Conservation (phyloP, 2,329 filamentous ascomycete genomes). For the Colletotrichum costaricense region DNA sequence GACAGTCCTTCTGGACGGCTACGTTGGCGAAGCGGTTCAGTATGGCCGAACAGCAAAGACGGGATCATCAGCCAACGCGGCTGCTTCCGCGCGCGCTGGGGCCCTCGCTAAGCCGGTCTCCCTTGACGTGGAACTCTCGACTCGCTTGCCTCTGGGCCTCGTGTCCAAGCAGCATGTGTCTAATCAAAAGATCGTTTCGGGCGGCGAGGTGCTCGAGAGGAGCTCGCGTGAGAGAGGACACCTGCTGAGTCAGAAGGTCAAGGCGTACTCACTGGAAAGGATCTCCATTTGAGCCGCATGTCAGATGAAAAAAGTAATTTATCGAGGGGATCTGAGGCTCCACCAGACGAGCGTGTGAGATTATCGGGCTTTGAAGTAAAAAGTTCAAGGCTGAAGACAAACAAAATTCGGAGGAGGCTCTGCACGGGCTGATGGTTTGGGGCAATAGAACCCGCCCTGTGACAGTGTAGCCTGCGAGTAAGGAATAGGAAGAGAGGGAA, state of each 20-base stretch:
- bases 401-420: slow-evolving; percentile 5
- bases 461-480: background rate
- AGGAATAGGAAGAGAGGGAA: background rate
- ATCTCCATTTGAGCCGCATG: slow-evolving; percentile 68
- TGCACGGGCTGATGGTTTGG: background rate
- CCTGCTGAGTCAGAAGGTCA: slow-evolving; percentile 82
- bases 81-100: slow-evolving; percentile 35
- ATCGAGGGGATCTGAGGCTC: background rate
- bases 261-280: slow-evolving; percentile 85
- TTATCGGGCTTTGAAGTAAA: slow-evolving; percentile 14
- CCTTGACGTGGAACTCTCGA: slow-evolving; percentile 57
- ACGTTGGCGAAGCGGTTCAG: slow-evolving; percentile 74
- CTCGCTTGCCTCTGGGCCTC: slow-evolving; percentile 78
- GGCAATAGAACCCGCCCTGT: slow-evolving; percentile 13
- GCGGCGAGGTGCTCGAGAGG: slow-evolving; percentile 77
- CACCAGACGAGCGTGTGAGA: slow-evolving; percentile 18
- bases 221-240: slow-evolving; percentile 80
- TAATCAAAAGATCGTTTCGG: slow-evolving; percentile 70
- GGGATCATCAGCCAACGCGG: slow-evolving; percentile 12
- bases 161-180: slow-evolving; percentile 66
- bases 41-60: slow-evolving; percentile 59
- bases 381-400: slow-evolving; percentile 19
- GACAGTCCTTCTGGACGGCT: slow-evolving; percentile 70
- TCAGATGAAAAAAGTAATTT: background rate
- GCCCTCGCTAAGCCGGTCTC: slow-evolving; percentile 53